Evolutionary conservation across 164 flowering plant species (phyloP), one percentile per base, ranked within the genome.

Genomic region (Tinospora cordifolia): DNA sequence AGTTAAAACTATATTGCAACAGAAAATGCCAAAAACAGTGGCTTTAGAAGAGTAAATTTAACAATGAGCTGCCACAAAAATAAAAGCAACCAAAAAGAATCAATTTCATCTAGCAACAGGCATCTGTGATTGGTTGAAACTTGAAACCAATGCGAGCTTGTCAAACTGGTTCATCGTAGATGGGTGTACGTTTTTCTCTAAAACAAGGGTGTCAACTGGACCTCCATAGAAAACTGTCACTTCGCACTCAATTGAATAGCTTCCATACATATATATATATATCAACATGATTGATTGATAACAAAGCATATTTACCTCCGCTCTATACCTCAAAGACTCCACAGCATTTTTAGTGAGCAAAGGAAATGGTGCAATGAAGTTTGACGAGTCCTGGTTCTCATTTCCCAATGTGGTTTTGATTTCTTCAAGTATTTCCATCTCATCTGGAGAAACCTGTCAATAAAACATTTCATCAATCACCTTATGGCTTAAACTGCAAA

Each of bases 291-390:
- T 13, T 26, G 24, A 62, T 21, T 2, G 62, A 41, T 67, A 30
- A 34, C 34, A 47, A 47, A 12, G 27, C 51, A 69, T 38, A 17
- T 62, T 30, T 81, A 92, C 99, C 97, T 95, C 98, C 76, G 90
- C 94, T 83, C 99, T 84, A 71, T 95, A 95, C 39, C 99, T 83
- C 73, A 95, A 84, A 38, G 91, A 87, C 77, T 95, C 99, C 74
- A 92, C 98, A 5, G 99, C 96, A 84, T 83, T 87, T 70, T 87
- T 82, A 14, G 88, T 77, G 14, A 90, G 88, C 67, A 89, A 84
- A 70, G 97, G 97, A 80, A 89, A 92, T 51, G 88, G 94, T 65
- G 89, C 82, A 72, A 95, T 84, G 69, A 76, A 80, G 34, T 75
- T 81, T 13, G 84, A 66, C 38, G 59, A 65, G 12, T 82, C 93